phyloP scores from a whole-genome alignment of 495 filamentous ascomycete genomes.

The Letharia columbiana region DNA sequence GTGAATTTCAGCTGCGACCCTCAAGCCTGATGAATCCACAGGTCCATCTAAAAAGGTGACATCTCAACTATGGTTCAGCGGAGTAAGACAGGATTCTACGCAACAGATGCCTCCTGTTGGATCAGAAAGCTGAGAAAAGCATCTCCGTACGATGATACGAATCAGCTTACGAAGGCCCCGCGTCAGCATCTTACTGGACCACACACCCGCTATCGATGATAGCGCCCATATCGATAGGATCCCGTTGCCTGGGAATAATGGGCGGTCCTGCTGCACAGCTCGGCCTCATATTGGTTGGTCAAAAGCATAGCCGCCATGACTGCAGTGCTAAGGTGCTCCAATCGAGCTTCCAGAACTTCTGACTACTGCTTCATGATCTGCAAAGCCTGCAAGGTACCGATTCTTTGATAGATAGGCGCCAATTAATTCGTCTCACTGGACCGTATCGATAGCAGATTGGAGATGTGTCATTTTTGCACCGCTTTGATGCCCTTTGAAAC shows the following conservation, averaged over 20 bases:
- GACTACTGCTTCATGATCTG: neutral
- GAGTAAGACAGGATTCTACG: neutral
- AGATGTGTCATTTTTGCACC: slow-evolving; percentile 13
- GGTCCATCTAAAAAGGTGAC: neutral
- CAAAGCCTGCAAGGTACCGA: slow-evolving; percentile 18
- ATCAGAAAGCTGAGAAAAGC: neutral
- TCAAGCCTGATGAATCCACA: neutral
- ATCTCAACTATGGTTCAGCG: neutral
- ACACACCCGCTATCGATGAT: slow-evolving; percentile 7
- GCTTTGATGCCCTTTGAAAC: slow-evolving; percentile 17
- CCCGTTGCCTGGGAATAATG: neutral
- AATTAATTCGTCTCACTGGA: slow-evolving; percentile 8
- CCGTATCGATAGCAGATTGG: slow-evolving; percentile 11
- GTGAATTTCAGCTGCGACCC: neutral
- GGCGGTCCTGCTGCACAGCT: slow-evolving; percentile 2
- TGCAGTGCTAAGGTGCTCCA: neutral
- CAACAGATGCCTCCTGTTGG: neutral
- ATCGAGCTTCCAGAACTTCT: slow-evolving; percentile 9
- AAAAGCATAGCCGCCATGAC: slow-evolving; percentile 21
- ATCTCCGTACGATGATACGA: neutral
- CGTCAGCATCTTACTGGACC: neutral
- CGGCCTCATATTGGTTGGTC: slow-evolving; percentile 12
- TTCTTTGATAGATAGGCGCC: slow-evolving; percentile 13
- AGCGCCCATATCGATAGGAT: slow-evolving; percentile 14
- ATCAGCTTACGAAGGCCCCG: slow-evolving; percentile 13